These are phyloP conservation scores for Penicillium tannophilum DNA, from an alignment of 495 filamentous ascomycete genomes.

Conservation along the genomic window DNA sequence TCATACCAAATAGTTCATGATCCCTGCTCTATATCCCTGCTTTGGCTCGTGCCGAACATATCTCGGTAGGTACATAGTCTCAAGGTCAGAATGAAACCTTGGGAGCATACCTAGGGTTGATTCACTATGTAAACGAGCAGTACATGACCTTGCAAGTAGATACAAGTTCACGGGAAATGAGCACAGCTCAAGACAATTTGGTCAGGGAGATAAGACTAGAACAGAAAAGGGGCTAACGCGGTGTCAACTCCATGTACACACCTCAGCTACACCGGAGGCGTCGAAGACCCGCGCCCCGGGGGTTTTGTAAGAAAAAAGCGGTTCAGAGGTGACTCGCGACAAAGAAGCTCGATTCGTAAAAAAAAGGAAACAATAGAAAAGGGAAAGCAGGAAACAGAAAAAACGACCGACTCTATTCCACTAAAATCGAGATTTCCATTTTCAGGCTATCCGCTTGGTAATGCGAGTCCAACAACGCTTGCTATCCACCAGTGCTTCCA, in stretches of 20 bases:
- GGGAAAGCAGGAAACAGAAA: constrained; percentile 12
- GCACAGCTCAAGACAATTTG: constrained; percentile 24
- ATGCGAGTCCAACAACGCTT: constrained; percentile 49
- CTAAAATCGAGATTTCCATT: constrained; percentile 52
- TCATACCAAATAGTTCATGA: too few species aligned
- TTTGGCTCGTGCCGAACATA: too few species aligned
- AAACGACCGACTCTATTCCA: constrained; percentile 50
- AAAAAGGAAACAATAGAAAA: constrained; percentile 11
- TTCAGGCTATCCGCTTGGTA: constrained; percentile 51
- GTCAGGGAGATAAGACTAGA: constrained; percentile 27
- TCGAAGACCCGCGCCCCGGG: neutral
- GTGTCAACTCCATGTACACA: constrained; percentile 32
- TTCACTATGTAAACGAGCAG: neutral
- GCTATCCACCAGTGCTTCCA: constrained; percentile 47
- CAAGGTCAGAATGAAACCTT: too few species aligned
- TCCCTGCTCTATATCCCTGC: too few species aligned
- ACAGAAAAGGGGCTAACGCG: constrained; percentile 22
- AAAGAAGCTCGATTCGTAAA: constrained; percentile 9
- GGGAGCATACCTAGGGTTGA: too few species aligned
- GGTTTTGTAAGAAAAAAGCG: constrained; percentile 9
- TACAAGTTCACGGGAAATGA: neutral
- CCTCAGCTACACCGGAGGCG: constrained; percentile 23
- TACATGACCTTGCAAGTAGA: neutral
- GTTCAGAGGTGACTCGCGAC: constrained; percentile 9
- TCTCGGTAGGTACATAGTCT: too few species aligned